These are phyloP conservation scores for Plasmodium chabaudi DNA, from an alignment of 169 alveolate genomes.

Conservation along the genomic window DNA sequence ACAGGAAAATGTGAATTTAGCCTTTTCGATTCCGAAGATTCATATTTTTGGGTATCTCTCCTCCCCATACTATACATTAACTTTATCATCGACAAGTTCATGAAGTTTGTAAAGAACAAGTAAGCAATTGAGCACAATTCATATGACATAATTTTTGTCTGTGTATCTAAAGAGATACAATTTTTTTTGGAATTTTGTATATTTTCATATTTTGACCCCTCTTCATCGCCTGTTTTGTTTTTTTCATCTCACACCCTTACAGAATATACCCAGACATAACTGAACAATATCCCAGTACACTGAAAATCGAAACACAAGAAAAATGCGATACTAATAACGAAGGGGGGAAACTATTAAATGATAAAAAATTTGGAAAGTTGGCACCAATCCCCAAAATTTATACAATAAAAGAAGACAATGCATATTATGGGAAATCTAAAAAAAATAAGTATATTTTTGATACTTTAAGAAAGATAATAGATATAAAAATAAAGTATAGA, in stretches of 20 bases:
- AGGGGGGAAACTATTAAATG: not conserved
- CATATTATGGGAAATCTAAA: conserved; percentile 14
- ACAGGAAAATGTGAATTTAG: conserved; percentile 69
- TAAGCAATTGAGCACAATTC: not conserved
- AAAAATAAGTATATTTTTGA: conserved; percentile 30
- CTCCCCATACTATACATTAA: conserved; percentile 51
- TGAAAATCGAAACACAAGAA: not conserved
- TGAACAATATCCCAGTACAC: conserved; percentile 6
- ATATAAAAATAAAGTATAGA: conserved; percentile 47
- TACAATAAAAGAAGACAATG: conserved; percentile 40
- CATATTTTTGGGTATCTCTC: conserved; percentile 67
- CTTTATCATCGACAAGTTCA: conserved; percentile 37
- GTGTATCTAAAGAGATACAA: not conserved
- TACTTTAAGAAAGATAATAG: conserved; percentile 27
- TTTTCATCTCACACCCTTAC: not conserved
- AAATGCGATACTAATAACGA: not conserved
- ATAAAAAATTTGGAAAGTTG: conserved; percentile 13
- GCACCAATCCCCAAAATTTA: conserved; percentile 48
- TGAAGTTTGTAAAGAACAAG: conserved; percentile 40
- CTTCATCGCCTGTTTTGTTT: not conserved
- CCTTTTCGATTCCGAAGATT: conserved; percentile 24
- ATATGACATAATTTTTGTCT: not conserved
- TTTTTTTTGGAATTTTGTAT: not conserved
- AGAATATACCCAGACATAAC: conserved; percentile 65
- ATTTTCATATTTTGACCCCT: not conserved